phyloP scores from a whole-genome alignment of 2,329 filamentous ascomycete genomes.

The Calonectria multiphialidica region DNA sequence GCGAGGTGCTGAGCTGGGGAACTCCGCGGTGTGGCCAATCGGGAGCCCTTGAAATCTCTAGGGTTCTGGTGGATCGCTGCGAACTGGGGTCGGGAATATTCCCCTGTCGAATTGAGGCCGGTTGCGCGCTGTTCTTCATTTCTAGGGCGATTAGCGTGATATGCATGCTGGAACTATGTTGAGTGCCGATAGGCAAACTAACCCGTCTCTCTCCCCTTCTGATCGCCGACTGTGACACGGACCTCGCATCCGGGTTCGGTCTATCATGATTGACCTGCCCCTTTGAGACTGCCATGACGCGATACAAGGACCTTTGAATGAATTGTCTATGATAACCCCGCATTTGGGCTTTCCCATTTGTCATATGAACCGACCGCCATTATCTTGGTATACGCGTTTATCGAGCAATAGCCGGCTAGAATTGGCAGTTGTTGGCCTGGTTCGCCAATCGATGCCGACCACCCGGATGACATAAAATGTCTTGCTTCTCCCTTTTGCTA shows the following conservation, averaged over 20 bases:
- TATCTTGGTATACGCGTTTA: background rate
- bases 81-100: background rate
- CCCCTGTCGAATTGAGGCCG: background rate
- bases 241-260: background rate
- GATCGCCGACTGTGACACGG: background rate
- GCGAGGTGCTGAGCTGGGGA: background rate
- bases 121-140: background rate
- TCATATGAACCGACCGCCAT: background rate
- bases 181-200: background rate
- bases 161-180: background rate
- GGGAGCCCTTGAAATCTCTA: background rate
- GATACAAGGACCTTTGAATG: background rate
- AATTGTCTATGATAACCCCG: background rate
- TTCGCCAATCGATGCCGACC: background rate
- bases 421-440: background rate
- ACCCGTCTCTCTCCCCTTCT: background rate
- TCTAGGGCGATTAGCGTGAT: background rate
- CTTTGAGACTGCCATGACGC: background rate
- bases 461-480: slow-evolving; percentile 10
- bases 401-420: background rate
- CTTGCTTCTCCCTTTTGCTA: background rate
- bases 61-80: background rate
- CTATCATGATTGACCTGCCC: background rate
- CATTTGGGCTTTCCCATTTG: background rate
- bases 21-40: background rate